phyloP scores from a whole-genome alignment of 176 grass and related monocot species.

The Carex parvula region DNA sequence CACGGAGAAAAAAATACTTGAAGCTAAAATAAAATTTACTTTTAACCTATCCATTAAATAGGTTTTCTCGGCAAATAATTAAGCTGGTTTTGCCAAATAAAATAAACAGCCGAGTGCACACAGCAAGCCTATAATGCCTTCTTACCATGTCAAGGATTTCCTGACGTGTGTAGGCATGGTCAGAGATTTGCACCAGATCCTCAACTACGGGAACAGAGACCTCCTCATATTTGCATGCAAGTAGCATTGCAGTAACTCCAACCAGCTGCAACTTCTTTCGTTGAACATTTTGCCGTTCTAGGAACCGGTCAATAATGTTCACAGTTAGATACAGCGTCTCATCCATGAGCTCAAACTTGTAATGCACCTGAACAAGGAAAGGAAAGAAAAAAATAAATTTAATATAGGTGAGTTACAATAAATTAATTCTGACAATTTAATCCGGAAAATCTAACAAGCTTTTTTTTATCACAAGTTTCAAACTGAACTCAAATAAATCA shows the following conservation, averaged over 20 bases:
- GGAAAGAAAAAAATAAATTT: neutral
- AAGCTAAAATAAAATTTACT: no score
- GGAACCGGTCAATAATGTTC: conserved; percentile 90
- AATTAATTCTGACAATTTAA: neutral
- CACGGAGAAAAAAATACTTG: neutral
- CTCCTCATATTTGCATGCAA: conserved; percentile 96
- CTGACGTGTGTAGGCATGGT: conserved; percentile 58
- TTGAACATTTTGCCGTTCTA: conserved; percentile 57
- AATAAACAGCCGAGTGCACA: neutral
- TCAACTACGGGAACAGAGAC: conserved; percentile 80
- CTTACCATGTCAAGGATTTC: conserved; percentile 92
- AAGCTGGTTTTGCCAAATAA: neutral
- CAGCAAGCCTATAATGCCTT: neutral
- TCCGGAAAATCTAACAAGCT: no score
- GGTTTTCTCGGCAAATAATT: no score
- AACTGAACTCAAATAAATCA: no score
- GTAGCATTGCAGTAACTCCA: conserved; percentile 85
- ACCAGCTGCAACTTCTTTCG: conserved; percentile 87
- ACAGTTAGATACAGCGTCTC: conserved; percentile 92
- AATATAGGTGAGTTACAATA: neutral
- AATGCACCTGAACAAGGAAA: conserved; percentile 60
- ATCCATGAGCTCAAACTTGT: conserved; percentile 91
- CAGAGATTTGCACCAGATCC: conserved; percentile 75
- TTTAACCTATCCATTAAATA: no score
- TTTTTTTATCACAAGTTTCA: neutral